phyloP scores from a whole-genome alignment of 345 rosid species.

The Rhizophora apiculata region DNA sequence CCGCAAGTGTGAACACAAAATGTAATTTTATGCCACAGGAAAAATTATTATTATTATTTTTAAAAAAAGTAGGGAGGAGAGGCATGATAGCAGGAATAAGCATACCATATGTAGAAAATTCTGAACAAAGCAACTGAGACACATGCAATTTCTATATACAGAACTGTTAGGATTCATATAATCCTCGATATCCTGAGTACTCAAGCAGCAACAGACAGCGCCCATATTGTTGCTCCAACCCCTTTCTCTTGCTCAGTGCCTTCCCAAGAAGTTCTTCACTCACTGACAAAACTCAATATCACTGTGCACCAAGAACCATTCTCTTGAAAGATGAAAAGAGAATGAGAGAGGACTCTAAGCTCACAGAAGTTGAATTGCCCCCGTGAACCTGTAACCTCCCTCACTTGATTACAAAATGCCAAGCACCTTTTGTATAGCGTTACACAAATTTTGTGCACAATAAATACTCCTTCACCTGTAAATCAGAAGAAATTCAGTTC shows the following conservation, averaged over 20 bases:
- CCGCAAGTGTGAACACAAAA: neutral
- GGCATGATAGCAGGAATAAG: neutral
- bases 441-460: conserved; percentile 12
- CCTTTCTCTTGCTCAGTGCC: conserved; percentile 22
- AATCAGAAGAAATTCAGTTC: conserved; percentile 12
- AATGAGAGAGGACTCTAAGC: conserved; percentile 58
- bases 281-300: conserved; percentile 16
- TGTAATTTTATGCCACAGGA: too few species aligned
- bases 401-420: conserved; percentile 24
- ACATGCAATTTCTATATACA: conserved; percentile 73
- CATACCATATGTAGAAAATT: conserved; percentile 69
- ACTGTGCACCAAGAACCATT: conserved; percentile 18
- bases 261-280: conserved; percentile 18
- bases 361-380: conserved; percentile 46
- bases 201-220: conserved; percentile 83
- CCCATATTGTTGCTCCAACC: conserved; percentile 61
- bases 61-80: neutral
- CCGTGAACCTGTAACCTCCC: conserved; percentile 60
- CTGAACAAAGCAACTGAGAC: conserved; percentile 72
- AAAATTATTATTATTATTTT: neutral
- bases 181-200: conserved; percentile 60
- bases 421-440: neutral
- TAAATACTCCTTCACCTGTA: conserved; percentile 34
- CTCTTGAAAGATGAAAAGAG: conserved; percentile 5
- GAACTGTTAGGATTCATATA: conserved; percentile 72